Base-by-base conservation (phyloP, 1,139 yeast species). In the Eremothecium coryli region DNA sequence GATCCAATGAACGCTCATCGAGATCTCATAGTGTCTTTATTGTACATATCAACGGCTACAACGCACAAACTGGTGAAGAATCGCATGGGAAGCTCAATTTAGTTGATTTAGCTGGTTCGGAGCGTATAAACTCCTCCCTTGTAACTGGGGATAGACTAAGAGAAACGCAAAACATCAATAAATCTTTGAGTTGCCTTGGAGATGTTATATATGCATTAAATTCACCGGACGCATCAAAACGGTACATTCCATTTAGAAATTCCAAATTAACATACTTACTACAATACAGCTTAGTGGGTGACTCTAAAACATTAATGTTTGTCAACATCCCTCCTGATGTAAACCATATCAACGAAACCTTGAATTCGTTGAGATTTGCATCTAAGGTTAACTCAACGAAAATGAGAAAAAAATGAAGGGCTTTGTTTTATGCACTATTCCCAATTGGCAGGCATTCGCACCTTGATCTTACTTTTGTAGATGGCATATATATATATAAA, bases 101-200 rank as follows among this genome's bases (percentile, higher is more conserved):
- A 32, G 75, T 85, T 30, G 95, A 85, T 56, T 63, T 85, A 41
- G 95, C 95, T 0, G 95, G 95, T 6, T 79, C 93, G 0, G 99
- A 90, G 60, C 66, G 97, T 38, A 64, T 88, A n/a, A 58, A 77
- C 10, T 70, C 71, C 15, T 80, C 94, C 0, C 82, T 78, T 48
- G 93, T 74, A 0, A 71, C 72, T 3, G 96, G 96, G 0, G 85
- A 80, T 9, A 61, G 97, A 30, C 61, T 90, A 17, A 73, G 73
- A 45, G 98, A 90, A 57, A 88, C 98, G 0, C 93, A 82, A 50
- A 75, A 88, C 4, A 90, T 90, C 41, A 90, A 90, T 58, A 82
- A 78, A 56, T 85, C 96, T 8, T 65, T 90, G 35, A 82, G 96
- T 42, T 73, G 88, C 38, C 66, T 90, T 18, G 95, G 96, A 1